These are phyloP conservation scores for Populus tomentosa DNA, from an alignment of 441 rosid genomes.

Conservation along the genomic window DNA sequence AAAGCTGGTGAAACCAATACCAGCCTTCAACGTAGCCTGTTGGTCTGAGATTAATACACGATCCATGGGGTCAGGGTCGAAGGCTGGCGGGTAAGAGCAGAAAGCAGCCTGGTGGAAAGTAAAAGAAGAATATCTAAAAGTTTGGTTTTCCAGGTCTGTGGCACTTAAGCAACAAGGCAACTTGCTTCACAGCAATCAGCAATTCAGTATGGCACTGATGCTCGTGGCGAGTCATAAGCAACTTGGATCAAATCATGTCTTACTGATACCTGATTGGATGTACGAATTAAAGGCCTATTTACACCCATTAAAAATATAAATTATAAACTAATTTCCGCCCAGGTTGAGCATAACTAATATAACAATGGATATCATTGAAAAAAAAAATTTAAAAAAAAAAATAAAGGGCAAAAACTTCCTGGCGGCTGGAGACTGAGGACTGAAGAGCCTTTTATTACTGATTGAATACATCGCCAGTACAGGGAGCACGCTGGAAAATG, in stretches of 20 bases:
- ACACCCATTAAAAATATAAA: not conserved
- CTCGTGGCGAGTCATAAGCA: not conserved
- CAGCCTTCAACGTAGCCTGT: not conserved
- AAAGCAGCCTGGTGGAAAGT: too few species aligned
- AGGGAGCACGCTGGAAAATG: too few species aligned
- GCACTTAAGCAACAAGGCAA: too few species aligned
- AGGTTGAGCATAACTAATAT: constrained; percentile 4
- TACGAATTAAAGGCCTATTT: not conserved
- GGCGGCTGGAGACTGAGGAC: not conserved
- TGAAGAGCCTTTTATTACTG: not conserved
- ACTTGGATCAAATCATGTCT: not conserved
- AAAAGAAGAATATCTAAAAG: not conserved
- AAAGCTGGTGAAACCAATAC: too few species aligned
- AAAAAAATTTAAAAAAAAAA: not conserved
- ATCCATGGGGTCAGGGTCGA: not conserved
- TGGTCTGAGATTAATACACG: not conserved
- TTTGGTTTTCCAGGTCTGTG: not conserved
- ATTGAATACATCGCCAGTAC: not conserved
- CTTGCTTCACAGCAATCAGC: not conserved
- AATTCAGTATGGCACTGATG: not conserved
- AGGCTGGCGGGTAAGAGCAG: not conserved
- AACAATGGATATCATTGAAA: not conserved
- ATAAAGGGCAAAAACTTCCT: not conserved
- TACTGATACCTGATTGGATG: not conserved
- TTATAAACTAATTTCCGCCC: not conserved